These are phyloP conservation scores for Porcisia deanei DNA, from an alignment of 208 protist genomes.

Conservation along the genomic window DNA sequence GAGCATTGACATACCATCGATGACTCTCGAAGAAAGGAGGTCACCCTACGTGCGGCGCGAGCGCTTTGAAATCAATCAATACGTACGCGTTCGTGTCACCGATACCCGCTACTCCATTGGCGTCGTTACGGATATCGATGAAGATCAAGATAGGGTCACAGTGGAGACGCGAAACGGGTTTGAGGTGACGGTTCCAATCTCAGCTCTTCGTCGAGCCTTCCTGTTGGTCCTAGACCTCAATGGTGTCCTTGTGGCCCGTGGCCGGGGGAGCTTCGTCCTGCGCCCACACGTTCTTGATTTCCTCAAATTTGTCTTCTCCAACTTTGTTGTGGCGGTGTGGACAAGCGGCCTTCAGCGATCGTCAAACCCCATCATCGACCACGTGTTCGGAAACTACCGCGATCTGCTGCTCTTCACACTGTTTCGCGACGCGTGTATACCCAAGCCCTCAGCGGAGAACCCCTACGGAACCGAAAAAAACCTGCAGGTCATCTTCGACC, in stretches of 20 bases:
- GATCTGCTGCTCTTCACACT: constrained; percentile 84
- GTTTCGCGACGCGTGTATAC: constrained; percentile 71
- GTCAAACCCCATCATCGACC: constrained; percentile 83
- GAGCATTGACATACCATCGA: constrained; percentile 8
- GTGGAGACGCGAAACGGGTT: constrained; percentile 84
- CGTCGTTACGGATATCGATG: constrained; percentile 64
- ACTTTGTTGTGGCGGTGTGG: constrained; percentile 92
- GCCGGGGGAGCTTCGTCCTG: constrained; percentile 60
- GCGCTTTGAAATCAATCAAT: constrained; percentile 82
- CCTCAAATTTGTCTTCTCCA: constrained; percentile 81
- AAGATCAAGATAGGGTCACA: constrained; percentile 48
- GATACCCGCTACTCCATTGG: constrained; percentile 76
- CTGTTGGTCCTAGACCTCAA: constrained; percentile 90
- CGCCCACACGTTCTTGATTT: constrained; percentile 81
- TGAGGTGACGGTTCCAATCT: constrained; percentile 62
- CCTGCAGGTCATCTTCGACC: constrained; percentile 80
- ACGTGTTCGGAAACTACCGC: constrained; percentile 76
- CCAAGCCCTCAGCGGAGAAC: constrained; percentile 56
- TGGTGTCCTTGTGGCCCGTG: constrained; percentile 84
- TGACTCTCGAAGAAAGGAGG: not conserved
- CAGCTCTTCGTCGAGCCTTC: constrained; percentile 74
- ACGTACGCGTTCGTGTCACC: constrained; percentile 76
- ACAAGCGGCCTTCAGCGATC: constrained; percentile 89
- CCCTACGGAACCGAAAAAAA: constrained; percentile 89
- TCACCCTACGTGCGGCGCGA: constrained; percentile 37